phyloP scores from a whole-genome alignment of 2,329 filamentous ascomycete species.

The Colletotrichum sp. region DNA sequence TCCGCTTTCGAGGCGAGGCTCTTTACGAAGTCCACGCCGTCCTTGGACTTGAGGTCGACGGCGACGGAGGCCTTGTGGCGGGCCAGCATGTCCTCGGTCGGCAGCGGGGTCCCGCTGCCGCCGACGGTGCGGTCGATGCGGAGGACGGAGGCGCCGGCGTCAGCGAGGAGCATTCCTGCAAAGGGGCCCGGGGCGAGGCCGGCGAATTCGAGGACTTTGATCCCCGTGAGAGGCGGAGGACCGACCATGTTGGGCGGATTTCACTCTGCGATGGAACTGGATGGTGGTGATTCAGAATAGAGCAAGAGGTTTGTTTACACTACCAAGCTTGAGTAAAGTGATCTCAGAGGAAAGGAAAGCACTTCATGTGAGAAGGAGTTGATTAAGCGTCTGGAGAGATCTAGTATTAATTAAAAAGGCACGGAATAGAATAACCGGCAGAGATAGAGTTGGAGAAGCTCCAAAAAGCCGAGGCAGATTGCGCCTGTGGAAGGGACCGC shows the following conservation, averaged over 20 bases:
- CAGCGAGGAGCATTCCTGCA: conserved; percentile 85
- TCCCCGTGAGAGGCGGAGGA: conserved; percentile 50
- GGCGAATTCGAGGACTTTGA: conserved; percentile 65
- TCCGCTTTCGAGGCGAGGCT: conserved; percentile 69
- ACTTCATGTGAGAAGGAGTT: not conserved
- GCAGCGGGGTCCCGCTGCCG: conserved; percentile 39
- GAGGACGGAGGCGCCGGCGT: conserved; percentile 87
- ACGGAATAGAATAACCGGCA: not conserved
- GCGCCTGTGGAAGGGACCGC: not conserved
- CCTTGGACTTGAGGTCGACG: conserved; percentile 75
- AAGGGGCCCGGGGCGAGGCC: conserved; percentile 79
- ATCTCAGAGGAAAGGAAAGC: not conserved
- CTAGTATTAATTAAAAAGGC: not conserved
- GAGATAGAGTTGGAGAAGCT: conserved; percentile 9
- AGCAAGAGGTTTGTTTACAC: not conserved
- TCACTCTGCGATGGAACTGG: not conserved
- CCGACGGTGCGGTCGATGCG: conserved; percentile 76
- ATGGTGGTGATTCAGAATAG: not conserved
- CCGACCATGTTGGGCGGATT: conserved; percentile 34
- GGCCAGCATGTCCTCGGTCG: conserved; percentile 76
- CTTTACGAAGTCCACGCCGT: conserved; percentile 70
- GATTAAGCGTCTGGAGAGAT: not conserved
- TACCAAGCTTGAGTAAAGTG: not conserved
- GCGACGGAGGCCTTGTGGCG: conserved; percentile 82
- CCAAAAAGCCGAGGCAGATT: conserved; percentile 17